Evolutionary conservation across 1,284 basidiomycete genomes (phyloP).

Genomic region (Termitomyces sp.): DNA sequence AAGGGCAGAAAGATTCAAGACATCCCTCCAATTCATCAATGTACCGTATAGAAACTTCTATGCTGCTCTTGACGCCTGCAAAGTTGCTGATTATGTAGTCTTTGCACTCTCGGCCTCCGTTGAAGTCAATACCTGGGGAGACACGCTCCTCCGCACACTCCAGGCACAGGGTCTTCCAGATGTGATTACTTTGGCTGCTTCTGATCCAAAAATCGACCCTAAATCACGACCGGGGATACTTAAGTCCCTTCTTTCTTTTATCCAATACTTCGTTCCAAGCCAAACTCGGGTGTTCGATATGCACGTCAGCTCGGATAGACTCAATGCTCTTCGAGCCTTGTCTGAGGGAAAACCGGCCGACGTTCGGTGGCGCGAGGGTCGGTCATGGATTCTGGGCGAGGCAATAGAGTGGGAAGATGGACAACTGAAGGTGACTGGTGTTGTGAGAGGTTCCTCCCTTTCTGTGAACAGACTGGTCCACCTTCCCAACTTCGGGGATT

Average conservation of each 20-base stretch:
- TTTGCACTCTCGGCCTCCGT: slow-evolving; percentile 76
- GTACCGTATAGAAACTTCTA: slow-evolving; percentile 71
- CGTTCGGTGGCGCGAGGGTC: slow-evolving; percentile 78
- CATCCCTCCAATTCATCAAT: slow-evolving; percentile 81
- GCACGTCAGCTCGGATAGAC: slow-evolving; percentile 56
- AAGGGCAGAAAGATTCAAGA: slow-evolving; percentile 84
- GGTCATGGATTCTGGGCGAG: slow-evolving; percentile 81
- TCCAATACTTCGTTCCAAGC: slow-evolving; percentile 92
- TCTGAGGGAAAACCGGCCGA: slow-evolving; percentile 77
- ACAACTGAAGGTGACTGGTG: slow-evolving; percentile 72
- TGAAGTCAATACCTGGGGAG: slow-evolving; percentile 86
- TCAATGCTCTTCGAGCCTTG: slow-evolving; percentile 69
- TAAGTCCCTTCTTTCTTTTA: slow-evolving; percentile 88
- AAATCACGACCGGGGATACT: slow-evolving; percentile 64
- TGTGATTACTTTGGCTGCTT: slow-evolving; percentile 59
- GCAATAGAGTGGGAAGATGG: slow-evolving; percentile 55
- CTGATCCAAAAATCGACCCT: slow-evolving; percentile 43
- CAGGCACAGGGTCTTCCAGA: slow-evolving; percentile 78
- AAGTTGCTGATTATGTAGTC: slow-evolving; percentile 89
- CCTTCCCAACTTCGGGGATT: slow-evolving; percentile 87
- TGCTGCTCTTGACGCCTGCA: slow-evolving; percentile 80
- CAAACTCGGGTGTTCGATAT: slow-evolving; percentile 66
- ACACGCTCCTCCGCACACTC: slow-evolving; percentile 84
- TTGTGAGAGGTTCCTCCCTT: slow-evolving; percentile 75
- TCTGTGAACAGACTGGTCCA: slow-evolving; percentile 88